Conservation (phyloP, 257 asterid species). For the Nyctanthes arbortristis region DNA sequence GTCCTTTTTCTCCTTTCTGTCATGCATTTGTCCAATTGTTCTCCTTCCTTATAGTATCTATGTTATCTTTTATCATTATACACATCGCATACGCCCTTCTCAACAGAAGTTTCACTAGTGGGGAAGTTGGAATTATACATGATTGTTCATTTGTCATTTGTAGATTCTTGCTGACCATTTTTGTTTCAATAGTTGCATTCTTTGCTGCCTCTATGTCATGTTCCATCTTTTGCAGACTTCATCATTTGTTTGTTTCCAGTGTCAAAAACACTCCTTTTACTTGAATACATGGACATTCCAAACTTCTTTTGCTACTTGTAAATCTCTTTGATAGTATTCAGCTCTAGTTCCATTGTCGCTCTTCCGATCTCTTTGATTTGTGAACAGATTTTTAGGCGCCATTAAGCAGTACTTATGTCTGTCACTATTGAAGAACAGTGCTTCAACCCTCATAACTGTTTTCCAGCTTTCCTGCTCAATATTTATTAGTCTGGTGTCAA, state of each 20-base stretch:
- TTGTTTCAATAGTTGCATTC: constrained; percentile 11
- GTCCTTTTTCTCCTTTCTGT: not conserved
- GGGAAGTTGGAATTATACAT: not conserved
- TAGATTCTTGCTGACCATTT: not conserved
- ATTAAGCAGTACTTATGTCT: constrained; percentile 96
- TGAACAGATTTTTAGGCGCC: constrained; percentile 91
- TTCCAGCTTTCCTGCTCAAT: constrained; percentile 99
- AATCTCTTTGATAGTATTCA: constrained; percentile 4
- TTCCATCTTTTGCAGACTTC: constrained; percentile 9
- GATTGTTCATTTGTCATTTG: not conserved
- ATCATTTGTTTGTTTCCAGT: constrained; percentile 6
- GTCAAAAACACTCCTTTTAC: constrained; percentile 4
- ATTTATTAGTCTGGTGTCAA: constrained; percentile 86
- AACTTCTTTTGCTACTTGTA: constrained; percentile 8
- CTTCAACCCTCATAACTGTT: constrained; percentile 86
- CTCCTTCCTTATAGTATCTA: not conserved
- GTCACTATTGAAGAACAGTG: constrained; percentile 95
- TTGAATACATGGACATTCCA: not conserved
- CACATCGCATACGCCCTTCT: not conserved
- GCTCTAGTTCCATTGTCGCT: constrained; percentile 20
- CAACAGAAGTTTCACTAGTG: not conserved
- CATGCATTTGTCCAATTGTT: not conserved
- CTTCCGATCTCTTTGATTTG: constrained; percentile 15
- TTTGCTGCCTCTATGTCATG: constrained; percentile 1
- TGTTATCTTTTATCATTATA: not conserved